Evolutionary conservation across 1,284 basidiomycete species (phyloP), one percentile per base, ranked within the genome.

Genomic region (Boletus sp.): DNA sequence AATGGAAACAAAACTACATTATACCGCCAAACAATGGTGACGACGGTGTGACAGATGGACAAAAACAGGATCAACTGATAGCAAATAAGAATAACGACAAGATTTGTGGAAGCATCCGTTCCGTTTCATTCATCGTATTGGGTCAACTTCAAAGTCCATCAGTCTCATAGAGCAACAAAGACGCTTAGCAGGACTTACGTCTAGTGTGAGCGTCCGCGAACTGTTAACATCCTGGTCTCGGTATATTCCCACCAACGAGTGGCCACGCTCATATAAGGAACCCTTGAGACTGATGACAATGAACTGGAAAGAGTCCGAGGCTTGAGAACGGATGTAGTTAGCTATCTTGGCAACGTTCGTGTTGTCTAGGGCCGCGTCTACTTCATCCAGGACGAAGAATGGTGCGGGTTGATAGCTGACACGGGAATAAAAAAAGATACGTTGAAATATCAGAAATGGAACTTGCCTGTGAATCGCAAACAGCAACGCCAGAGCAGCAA

Each of bases 351-450:
- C 89, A 3, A 97, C 95, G 65, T 98, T 98, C 20, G 93, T 95
- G 70, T 97, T 95, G 77, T 97, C 95, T 36, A 99, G 80, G 0
- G 97, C 96, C 1, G 97, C 96, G 67, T 98, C 96, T 13, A 98
- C 95, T 75, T 99, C 97, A 72, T 99, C 97, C 22, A 99, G 81
- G 13, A 99, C 96, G 73, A 99, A 99, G 80, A 99, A 99, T 0
- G 97, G 97, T 1, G 96, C 94, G 1, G 97, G 97, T 73, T 96
- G 95, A 74, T 94, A 99, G 67, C 94, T 94, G 63, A 18, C 41
- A 20, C 2, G 9, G 22, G 44, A 18, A 31, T 71, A 4, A 58
- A 42, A 29, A 43, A 41, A 39, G 41, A 29, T 1, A 20, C n/a
- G 6, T 43, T 8, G 2, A 33, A 20, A 8, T 24, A 31, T 18